Percentiles rank a stretch among this genome's conserved stretches.
Evolutionary conservation across 2,329 filamentous ascomycete genomes (phyloP).

Genomic region (Cadophora malorum): DNA sequence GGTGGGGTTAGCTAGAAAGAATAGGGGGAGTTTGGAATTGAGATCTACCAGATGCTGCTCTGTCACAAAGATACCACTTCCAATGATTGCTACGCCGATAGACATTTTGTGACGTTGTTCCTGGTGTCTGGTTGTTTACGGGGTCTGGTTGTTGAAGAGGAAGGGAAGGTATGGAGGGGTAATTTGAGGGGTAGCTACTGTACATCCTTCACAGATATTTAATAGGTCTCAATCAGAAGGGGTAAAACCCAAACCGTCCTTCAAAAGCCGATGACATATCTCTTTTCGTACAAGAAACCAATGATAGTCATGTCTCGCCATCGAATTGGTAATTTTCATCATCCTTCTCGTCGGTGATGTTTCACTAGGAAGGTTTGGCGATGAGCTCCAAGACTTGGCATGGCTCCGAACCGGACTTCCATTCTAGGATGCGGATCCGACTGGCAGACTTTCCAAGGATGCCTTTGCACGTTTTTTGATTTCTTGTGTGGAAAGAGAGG

Average conservation of each 20-base stretch:
- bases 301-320: neutral
- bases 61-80: constrained; percentile 67
- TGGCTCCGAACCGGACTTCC: constrained; percentile 1
- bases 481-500: too few species aligned
- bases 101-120: constrained; percentile 41
- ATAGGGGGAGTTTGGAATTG: neutral
- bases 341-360: neutral
- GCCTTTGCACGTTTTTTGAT: too few species aligned
- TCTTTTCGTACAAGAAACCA: neutral
- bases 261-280: neutral
- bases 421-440: neutral
- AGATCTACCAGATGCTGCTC: constrained; percentile 60
- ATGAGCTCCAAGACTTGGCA: constrained; percentile 1
- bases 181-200: constrained; percentile 6
- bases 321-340: neutral
- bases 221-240: neutral
- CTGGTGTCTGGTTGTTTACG: neutral
- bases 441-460: neutral
- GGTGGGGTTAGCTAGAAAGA: constrained; percentile 28
- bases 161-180: constrained; percentile 1
- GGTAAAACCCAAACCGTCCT: neutral
- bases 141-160: neutral
- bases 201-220: neutral
- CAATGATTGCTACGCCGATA: constrained; percentile 65
- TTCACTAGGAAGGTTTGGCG: constrained; percentile 14